phyloP scores from a whole-genome alignment of 225 moss, liverwort and hornwort species.

The Lunularia cruciata region DNA sequence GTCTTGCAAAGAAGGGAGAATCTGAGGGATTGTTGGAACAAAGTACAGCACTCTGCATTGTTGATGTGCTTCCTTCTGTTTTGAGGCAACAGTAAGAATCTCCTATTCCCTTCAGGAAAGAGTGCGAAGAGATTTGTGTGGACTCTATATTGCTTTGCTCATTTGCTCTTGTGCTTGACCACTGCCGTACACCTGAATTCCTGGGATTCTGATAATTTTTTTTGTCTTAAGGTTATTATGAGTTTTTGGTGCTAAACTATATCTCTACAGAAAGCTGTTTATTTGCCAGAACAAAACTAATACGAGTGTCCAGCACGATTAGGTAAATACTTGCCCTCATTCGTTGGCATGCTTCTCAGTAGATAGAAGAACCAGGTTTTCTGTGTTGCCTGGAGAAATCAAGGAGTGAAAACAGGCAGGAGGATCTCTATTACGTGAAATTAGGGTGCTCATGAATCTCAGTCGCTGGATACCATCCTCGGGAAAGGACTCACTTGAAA shows the following conservation, averaged over 20 bases:
- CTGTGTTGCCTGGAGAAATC: not conserved
- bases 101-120: not conserved
- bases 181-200: too few species aligned
- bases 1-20: not conserved
- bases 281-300: too few species aligned
- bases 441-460: too few species aligned
- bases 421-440: too few species aligned
- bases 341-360: too few species aligned
- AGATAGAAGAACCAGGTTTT: not conserved
- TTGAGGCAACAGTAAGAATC: slow-evolving; percentile 8
- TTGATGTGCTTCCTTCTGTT: slow-evolving; percentile 14
- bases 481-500: not conserved
- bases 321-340: too few species aligned
- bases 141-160: too few species aligned
- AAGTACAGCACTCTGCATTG: too few species aligned
- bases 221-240: not conserved
- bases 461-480: not conserved
- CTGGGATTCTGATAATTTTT: too few species aligned
- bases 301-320: too few species aligned
- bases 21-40: not conserved
- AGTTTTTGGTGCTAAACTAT: not conserved
- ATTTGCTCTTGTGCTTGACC: not conserved
- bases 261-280: not conserved
- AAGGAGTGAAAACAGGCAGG: not conserved
- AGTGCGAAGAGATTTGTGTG: not conserved